These are phyloP conservation scores for Gastrolobium bilobum DNA, from an alignment of 306 rosid species.

Conservation along the genomic window DNA sequence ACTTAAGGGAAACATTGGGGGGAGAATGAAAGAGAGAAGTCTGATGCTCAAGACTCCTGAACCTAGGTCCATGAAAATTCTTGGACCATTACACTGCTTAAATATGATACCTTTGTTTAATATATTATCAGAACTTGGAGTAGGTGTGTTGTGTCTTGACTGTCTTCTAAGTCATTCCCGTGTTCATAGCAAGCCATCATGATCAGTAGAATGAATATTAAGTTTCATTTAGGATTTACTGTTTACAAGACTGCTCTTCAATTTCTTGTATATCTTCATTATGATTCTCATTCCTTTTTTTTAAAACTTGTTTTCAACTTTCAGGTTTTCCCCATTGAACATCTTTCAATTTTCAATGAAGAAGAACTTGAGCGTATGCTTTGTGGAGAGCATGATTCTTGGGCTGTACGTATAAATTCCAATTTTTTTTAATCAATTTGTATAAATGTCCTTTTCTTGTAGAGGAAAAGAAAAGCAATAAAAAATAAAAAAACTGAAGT, in stretches of 20 bases:
- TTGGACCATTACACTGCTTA: background rate
- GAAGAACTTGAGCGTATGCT: constrained; percentile 89
- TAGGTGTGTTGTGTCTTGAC: background rate
- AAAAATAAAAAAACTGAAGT: constrained; percentile 10
- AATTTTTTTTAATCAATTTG: constrained; percentile 21
- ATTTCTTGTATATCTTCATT: background rate
- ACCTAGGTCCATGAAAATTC: constrained; percentile 3
- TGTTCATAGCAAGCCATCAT: background rate
- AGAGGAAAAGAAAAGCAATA: background rate
- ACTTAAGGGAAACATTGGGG: background rate
- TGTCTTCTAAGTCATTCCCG: background rate
- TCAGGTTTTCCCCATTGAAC: constrained; percentile 87
- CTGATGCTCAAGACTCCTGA: background rate
- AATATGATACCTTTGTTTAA: constrained; percentile 15
- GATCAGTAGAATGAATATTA: constrained; percentile 30
- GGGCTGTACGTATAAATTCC: constrained; percentile 76
- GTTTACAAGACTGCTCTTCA: background rate
- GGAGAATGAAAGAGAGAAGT: background rate
- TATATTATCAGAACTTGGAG: constrained; percentile 13
- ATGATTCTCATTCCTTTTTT: constrained; percentile 36
- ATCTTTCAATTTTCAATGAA: constrained; percentile 78
- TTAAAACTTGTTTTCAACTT: constrained; percentile 7
- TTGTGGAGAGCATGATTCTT: constrained; percentile 89
- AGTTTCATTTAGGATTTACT: background rate
- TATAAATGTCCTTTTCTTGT: constrained; percentile 19